A percentile compares a stretch with the other conserved stretches of the same genome.
These are phyloP conservation scores for Tripterygium wilfordii DNA, from an alignment of 177 flowering plant genomes.

Conservation along the genomic window DNA sequence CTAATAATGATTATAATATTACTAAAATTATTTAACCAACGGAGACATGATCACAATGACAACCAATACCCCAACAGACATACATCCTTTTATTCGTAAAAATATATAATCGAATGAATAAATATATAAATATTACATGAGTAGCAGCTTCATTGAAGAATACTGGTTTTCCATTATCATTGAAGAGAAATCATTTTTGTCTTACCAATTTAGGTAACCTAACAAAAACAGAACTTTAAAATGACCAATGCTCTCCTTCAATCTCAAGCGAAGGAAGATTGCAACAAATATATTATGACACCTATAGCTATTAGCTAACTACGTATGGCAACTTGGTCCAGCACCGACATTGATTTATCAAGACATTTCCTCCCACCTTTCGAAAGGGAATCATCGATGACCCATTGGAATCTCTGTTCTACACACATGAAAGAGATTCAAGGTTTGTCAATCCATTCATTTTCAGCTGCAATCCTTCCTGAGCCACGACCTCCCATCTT, in stretches of 20 bases:
- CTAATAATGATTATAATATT: too few species aligned
- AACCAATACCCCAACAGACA: too few species aligned
- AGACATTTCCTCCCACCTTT: not conserved
- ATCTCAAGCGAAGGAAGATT: conserved; percentile 17
- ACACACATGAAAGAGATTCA: conserved; percentile 8
- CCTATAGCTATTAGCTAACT: too few species aligned
- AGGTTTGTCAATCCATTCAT: conserved; percentile 55
- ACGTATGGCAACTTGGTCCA: conserved; percentile 11
- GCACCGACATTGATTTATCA: not conserved
- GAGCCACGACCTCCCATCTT: conserved; percentile 64
- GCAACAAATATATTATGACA: conserved; percentile 17
- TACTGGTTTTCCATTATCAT: not conserved
- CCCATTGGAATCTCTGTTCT: not conserved
- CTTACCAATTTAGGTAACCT: conserved; percentile 7
- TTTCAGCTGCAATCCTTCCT: conserved; percentile 60
- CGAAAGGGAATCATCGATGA: conserved; percentile 1
- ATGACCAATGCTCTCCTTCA: conserved; percentile 19
- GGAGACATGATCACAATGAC: too few species aligned
- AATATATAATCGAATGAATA: too few species aligned
- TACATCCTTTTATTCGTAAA: too few species aligned
- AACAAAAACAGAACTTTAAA: too few species aligned
- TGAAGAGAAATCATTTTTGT: conserved; percentile 6
- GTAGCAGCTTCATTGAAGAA: too few species aligned
- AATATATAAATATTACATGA: too few species aligned
- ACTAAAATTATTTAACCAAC: too few species aligned